phyloP scores from a whole-genome alignment of 2,329 filamentous ascomycete species.

The Incumbomyces lentus region DNA sequence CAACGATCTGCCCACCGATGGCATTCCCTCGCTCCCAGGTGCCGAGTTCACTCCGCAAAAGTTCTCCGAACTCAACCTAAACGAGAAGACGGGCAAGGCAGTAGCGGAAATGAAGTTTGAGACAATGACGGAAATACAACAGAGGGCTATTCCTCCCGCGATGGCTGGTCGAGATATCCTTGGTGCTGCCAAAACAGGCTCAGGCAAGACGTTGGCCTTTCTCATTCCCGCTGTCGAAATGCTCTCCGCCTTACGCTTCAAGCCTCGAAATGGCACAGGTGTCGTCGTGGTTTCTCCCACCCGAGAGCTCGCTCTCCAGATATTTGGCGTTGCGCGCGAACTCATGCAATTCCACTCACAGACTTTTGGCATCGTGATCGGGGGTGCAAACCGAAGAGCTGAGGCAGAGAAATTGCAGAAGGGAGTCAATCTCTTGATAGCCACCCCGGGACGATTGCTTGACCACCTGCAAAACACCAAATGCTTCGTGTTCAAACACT shows the following conservation, averaged over 20 bases:
- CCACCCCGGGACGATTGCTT: constrained; percentile 81
- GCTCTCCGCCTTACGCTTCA: constrained; percentile 80
- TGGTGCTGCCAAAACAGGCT: constrained; percentile 90
- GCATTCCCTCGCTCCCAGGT: constrained; percentile 46
- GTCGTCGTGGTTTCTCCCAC: constrained; percentile 90
- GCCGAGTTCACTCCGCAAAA: constrained; percentile 54
- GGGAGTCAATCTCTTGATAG: constrained; percentile 88
- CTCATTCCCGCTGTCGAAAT: constrained; percentile 91
- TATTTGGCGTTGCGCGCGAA: constrained; percentile 88
- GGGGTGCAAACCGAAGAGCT: constrained; percentile 79
- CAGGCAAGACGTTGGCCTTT: constrained; percentile 91
- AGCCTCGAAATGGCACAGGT: constrained; percentile 86
- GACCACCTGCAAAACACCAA: constrained; percentile 92
- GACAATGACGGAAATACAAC: constrained; percentile 92
- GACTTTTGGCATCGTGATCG: constrained; percentile 92
- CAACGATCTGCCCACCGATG: constrained; percentile 43
- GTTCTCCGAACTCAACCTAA: constrained; percentile 74
- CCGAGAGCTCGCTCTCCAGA: constrained; percentile 85
- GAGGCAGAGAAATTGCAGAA: constrained; percentile 91
- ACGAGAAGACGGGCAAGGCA: constrained; percentile 77
- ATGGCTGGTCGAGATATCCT: constrained; percentile 86
- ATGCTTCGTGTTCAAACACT: constrained; percentile 82
- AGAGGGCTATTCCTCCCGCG: constrained; percentile 73
- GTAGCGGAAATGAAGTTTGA: constrained; percentile 87
- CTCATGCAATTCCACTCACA: constrained; percentile 90